Conservation (phyloP, 1,284 basidiomycete species). For the Sanghuangporus baumii region DNA sequence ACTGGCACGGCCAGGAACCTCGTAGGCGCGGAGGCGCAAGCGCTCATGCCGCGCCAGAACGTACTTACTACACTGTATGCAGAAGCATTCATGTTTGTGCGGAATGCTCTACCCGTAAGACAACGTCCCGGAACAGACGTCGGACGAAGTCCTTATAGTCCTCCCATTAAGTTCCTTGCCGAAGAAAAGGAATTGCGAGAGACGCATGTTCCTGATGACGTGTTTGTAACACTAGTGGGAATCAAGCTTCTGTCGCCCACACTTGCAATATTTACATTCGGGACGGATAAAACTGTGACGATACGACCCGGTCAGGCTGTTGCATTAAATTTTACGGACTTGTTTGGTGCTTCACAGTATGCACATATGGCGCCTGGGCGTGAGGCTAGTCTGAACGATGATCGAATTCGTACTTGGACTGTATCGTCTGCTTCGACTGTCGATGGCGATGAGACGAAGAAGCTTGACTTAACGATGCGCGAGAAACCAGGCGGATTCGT, state of each 20-base stretch:
- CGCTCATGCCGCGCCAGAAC: slow-evolving; percentile 52
- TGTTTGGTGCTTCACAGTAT: slow-evolving; percentile 43
- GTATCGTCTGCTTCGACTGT: slow-evolving; percentile 31
- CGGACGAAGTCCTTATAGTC: slow-evolving; percentile 50
- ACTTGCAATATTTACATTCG: slow-evolving; percentile 53
- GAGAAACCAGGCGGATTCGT: slow-evolving; percentile 46
- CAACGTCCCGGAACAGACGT: slow-evolving; percentile 32
- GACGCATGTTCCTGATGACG: slow-evolving; percentile 26
- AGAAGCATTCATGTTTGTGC: slow-evolving; percentile 49
- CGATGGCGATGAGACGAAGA: slow-evolving; percentile 20
- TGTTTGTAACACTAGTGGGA: slow-evolving; percentile 31
- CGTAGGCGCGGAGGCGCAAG: slow-evolving; percentile 40
- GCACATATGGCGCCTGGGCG: slow-evolving; percentile 44
- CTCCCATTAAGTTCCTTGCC: slow-evolving; percentile 46
- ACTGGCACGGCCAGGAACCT: slow-evolving; percentile 52
- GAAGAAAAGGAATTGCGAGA: slow-evolving; percentile 34
- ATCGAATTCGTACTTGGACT: slow-evolving; percentile 63
- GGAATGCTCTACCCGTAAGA: slow-evolving; percentile 49
- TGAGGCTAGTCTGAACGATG: slow-evolving; percentile 51
- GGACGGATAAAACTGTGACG: slow-evolving; percentile 30
- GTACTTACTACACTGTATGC: slow-evolving; percentile 42
- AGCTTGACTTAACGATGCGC: slow-evolving; percentile 45
- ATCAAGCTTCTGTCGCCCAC: slow-evolving; percentile 41
- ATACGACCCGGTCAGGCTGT: slow-evolving; percentile 49
- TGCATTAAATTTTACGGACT: slow-evolving; percentile 46